A percentile compares a stretch with the other conserved stretches of the same genome.
Conservation (phyloP, 768 basidiomycete genomes). For the Cubamyces lactineus region DNA sequence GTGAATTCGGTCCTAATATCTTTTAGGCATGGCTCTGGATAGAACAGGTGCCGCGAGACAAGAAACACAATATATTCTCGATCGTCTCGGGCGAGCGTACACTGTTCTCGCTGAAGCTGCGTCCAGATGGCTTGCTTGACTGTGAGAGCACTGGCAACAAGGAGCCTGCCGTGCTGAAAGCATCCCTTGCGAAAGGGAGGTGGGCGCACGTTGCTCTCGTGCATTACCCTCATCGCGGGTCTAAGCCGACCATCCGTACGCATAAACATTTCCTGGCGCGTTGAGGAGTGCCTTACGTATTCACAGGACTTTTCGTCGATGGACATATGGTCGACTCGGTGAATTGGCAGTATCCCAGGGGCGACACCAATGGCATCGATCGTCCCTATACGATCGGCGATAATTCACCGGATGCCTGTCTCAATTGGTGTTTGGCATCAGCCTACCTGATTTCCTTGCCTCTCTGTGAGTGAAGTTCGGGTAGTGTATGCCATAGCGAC, state of each 20-base stretch:
- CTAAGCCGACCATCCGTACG: conserved; percentile 63
- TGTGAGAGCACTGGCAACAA: conserved; percentile 45
- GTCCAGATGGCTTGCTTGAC: conserved; percentile 60
- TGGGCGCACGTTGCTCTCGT: conserved; percentile 79
- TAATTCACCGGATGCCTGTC: conserved; percentile 38
- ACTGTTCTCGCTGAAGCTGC: conserved; percentile 51
- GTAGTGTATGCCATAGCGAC: not conserved
- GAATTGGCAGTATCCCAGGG: conserved; percentile 65
- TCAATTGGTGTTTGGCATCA: conserved; percentile 74
- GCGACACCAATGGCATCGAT: conserved; percentile 41
- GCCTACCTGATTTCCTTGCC: conserved; percentile 63
- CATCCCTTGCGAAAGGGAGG: conserved; percentile 53
- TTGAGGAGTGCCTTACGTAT: not conserved
- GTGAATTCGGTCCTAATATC: conserved; percentile 36
- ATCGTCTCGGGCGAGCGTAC: conserved; percentile 37
- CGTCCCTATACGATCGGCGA: conserved; percentile 63
- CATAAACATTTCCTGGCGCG: not conserved
- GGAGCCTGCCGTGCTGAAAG: conserved; percentile 46
- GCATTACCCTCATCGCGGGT: conserved; percentile 59
- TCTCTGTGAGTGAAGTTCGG: conserved; percentile 45
- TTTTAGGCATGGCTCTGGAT: conserved; percentile 53
- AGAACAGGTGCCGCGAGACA: conserved; percentile 43
- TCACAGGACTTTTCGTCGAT: conserved; percentile 74
- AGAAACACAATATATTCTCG: conserved; percentile 41
- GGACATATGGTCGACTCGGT: conserved; percentile 67